Percentiles rank a stretch among this genome's conserved stretches.
phyloP scores from a whole-genome alignment of 2,329 filamentous ascomycete genomes.

The Fusarium globosum region DNA sequence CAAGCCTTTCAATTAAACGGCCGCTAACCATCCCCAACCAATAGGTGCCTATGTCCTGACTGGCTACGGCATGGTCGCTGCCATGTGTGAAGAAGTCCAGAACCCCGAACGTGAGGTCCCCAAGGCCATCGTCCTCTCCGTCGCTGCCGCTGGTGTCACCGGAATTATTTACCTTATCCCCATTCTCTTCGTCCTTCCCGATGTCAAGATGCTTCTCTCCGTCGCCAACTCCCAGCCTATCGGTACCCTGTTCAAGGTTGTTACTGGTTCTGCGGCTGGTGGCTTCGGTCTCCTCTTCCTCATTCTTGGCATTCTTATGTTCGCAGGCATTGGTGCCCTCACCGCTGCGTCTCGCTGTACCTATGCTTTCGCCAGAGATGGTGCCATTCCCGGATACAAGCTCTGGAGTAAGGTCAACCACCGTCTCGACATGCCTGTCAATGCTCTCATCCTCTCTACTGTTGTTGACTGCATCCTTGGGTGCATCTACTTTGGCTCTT shows the following conservation, averaged over 20 bases:
- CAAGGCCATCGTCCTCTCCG: conserved; percentile 74
- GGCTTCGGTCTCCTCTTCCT: conserved; percentile 82
- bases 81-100: conserved; percentile 72
- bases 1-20: neutral
- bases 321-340: conserved; percentile 79
- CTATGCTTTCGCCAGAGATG: conserved; percentile 80
- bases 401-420: conserved; percentile 75
- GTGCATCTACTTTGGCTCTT: conserved; percentile 82
- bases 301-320: conserved; percentile 80
- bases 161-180: conserved; percentile 75
- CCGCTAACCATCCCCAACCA: conserved; percentile 11
- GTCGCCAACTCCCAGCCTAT: conserved; percentile 81
- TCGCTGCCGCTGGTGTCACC: conserved; percentile 72
- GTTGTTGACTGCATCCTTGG: conserved; percentile 76
- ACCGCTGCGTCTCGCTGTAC: conserved; percentile 80
- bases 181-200: conserved; percentile 79
- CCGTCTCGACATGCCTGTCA: conserved; percentile 75
- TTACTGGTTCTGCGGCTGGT: conserved; percentile 76
- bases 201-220: conserved; percentile 70
- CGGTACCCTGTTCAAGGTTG: conserved; percentile 78
- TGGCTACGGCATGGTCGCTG: conserved; percentile 64
- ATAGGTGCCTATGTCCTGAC: conserved; percentile 55
- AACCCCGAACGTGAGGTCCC: conserved; percentile 71
- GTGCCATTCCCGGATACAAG: conserved; percentile 76
- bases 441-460: conserved; percentile 75